Percentiles rank a stretch among this genome's conserved stretches.
Evolutionary conservation across 768 basidiomycete genomes (phyloP).

Genomic region (Suillus decipiens): DNA sequence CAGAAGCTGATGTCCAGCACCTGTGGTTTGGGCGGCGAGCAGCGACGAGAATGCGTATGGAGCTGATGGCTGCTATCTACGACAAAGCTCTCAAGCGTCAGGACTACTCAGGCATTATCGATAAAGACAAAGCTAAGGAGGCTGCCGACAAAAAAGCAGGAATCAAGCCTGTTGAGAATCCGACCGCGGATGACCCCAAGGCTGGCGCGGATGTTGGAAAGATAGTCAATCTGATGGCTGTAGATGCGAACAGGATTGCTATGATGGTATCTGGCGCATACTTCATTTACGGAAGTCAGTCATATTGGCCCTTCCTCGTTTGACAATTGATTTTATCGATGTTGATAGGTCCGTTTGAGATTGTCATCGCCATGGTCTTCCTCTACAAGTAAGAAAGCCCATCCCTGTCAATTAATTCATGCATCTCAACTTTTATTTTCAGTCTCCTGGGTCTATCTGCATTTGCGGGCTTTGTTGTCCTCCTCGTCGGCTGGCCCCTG

Average conservation of each 20-base stretch:
- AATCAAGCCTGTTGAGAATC: slow-evolving; percentile 24
- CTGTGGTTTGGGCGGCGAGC: slow-evolving; percentile 84
- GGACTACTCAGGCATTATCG: slow-evolving; percentile 79
- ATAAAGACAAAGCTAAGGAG: slow-evolving; percentile 42
- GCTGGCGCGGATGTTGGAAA: slow-evolving; percentile 87
- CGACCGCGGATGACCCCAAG: slow-evolving; percentile 50
- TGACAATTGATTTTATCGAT: neutral
- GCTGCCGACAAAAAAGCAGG: slow-evolving; percentile 26
- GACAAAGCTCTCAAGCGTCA: slow-evolving; percentile 84
- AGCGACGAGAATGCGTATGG: slow-evolving; percentile 66
- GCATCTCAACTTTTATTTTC: neutral
- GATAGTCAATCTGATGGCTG: slow-evolving; percentile 88
- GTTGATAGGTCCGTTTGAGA: slow-evolving; percentile 67
- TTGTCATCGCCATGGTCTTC: slow-evolving; percentile 69
- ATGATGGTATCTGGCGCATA: slow-evolving; percentile 58
- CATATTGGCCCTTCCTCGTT: neutral
- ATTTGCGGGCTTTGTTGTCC: slow-evolving; percentile 61
- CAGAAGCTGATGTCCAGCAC: slow-evolving; percentile 71
- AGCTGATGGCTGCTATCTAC: slow-evolving; percentile 85
- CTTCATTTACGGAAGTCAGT: slow-evolving; percentile 65
- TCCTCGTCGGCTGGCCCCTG: slow-evolving; percentile 53
- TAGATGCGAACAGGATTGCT: slow-evolving; percentile 66
- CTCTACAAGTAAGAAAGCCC: slow-evolving; percentile 62
- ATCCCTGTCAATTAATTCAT: slow-evolving; percentile 1
- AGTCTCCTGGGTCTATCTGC: slow-evolving; percentile 70